These are phyloP conservation scores for Lolium rigidum DNA, from an alignment of 176 grass and related monocot genomes.

Conservation along the genomic window DNA sequence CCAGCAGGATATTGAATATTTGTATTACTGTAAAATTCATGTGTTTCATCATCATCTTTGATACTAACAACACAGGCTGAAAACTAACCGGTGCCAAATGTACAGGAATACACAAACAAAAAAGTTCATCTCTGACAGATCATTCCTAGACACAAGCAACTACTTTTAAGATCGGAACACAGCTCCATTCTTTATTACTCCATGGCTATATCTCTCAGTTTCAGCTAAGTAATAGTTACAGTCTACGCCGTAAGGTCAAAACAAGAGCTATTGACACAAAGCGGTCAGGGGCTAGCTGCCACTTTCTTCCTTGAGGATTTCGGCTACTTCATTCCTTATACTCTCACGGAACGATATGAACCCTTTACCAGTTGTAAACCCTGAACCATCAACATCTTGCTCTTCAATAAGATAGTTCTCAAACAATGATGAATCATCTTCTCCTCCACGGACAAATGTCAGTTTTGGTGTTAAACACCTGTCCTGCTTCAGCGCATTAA, in stretches of 20 bases:
- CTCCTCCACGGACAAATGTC: constrained; percentile 70
- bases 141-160: no score
- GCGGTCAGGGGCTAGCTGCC: constrained; percentile 41
- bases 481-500: constrained; percentile 80
- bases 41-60: no score
- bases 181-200: no score
- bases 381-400: constrained; percentile 76
- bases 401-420: constrained; percentile 95
- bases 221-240: no score
- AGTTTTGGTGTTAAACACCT: constrained; percentile 90
- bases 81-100: no score
- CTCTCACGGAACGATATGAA: constrained; percentile 87
- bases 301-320: constrained; percentile 77
- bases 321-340: constrained; percentile 58
- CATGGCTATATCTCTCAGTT: no score
- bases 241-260: background rate
- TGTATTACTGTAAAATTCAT: no score
- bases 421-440: constrained; percentile 72
- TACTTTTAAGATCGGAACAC: no score
- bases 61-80: no score
- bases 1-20: no score
- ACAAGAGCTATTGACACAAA: constrained; percentile 1
- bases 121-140: no score
- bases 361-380: constrained; percentile 56
- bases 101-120: no score